Evolutionary conservation across 1,284 basidiomycete genomes (phyloP).

Genomic region (Salmacisia buchloeana): DNA sequence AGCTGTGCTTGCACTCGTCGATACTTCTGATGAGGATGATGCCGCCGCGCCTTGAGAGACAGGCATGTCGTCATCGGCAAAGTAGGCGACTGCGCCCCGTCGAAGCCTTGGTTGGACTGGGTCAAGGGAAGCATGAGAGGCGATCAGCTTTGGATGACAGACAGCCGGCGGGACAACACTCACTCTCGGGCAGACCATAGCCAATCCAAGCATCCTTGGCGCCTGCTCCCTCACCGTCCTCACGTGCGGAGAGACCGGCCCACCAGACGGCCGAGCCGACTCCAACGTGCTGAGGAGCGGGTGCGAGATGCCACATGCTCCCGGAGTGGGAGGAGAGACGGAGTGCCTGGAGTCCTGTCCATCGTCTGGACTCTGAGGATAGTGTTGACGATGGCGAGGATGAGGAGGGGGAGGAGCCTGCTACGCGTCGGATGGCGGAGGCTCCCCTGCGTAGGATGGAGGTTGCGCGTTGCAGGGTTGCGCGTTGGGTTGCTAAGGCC

Average conservation of each 20-base stretch:
- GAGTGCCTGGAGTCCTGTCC: not conserved
- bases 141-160: not conserved
- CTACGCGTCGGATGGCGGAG: not conserved
- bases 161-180: not conserved
- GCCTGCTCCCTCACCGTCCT: constrained; percentile 6
- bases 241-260: not conserved
- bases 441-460: not conserved
- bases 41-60: not conserved
- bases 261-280: constrained; percentile 3
- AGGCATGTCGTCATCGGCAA: not conserved
- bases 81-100: not conserved
- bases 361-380: not conserved
- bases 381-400: too few relatives aligned
- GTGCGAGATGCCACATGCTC: not conserved
- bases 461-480: not conserved
- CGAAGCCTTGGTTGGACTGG: not conserved
- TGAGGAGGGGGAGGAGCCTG: not conserved
- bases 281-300: not conserved
- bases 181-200: not conserved
- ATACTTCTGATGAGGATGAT: not conserved
- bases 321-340: not conserved
- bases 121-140: not conserved
- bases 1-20: not conserved
- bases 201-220: constrained; percentile 5
- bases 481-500: not conserved